Evolutionary conservation across 306 rosid species (phyloP).

Genomic region (Acacia crassicarpa): DNA sequence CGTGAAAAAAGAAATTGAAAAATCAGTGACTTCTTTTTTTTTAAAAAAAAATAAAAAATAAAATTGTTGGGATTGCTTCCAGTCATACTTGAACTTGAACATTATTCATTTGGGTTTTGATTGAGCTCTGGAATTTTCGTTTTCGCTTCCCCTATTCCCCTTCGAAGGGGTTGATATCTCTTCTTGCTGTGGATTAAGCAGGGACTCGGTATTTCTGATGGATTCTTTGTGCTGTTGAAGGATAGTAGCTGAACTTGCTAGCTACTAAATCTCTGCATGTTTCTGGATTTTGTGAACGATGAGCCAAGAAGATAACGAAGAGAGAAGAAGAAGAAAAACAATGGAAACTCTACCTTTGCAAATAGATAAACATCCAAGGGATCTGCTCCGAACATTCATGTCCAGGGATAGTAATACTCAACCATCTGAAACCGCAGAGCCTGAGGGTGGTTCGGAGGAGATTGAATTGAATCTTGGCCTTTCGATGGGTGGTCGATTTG

Average conservation of each 20-base stretch:
- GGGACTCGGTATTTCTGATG: background rate
- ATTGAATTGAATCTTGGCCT: conserved; percentile 86
- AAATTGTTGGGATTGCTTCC: background rate
- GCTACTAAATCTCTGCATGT: background rate
- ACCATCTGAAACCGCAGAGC: conserved; percentile 19
- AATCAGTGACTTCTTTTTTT: background rate
- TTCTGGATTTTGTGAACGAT: conserved; percentile 21
- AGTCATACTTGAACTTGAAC: conserved; percentile 12
- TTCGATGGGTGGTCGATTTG: conserved; percentile 89
- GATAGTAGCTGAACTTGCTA: conserved; percentile 26
- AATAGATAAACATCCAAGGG: conserved; percentile 69
- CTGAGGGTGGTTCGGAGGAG: conserved; percentile 47
- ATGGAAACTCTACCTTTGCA: conserved; percentile 41
- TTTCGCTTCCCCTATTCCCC: background rate
- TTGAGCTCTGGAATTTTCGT: background rate
- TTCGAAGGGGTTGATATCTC: background rate
- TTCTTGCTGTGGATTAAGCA: conserved; percentile 3
- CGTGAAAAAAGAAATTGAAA: background rate
- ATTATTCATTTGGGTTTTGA: background rate
- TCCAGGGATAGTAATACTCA: conserved; percentile 28
- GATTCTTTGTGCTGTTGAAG: conserved; percentile 21
- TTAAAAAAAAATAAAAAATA: no score
- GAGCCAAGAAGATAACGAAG: conserved; percentile 47
- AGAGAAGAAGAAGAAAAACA: conserved; percentile 37
- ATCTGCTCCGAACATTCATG: conserved; percentile 70